These are phyloP conservation scores for Penicillium sp. DNA, from an alignment of 2,329 filamentous ascomycete genomes.

Conservation along the genomic window DNA sequence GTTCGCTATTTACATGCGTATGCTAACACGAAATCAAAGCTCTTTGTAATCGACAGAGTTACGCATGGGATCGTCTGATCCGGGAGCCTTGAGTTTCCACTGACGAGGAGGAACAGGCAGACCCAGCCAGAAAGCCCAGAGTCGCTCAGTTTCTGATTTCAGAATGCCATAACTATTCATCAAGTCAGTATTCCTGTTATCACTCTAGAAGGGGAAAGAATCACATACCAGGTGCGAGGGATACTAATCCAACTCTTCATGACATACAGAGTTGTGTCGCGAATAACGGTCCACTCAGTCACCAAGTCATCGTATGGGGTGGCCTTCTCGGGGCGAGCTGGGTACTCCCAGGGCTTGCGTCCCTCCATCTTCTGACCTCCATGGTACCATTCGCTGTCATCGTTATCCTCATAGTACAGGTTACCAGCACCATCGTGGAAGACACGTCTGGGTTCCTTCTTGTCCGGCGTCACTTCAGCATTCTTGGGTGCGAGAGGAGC, in stretches of 20 bases:
- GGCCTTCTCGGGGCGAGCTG: slow-evolving; percentile 35
- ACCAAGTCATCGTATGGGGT: slow-evolving; percentile 59
- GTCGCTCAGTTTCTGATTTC: slow-evolving; percentile 53
- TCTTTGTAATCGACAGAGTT: neutral
- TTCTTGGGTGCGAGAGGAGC: slow-evolving; percentile 27
- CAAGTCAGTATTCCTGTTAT: neutral
- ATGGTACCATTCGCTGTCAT: slow-evolving; percentile 46
- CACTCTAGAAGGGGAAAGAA: neutral
- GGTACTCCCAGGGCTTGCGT: slow-evolving; percentile 34
- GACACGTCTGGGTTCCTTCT: neutral
- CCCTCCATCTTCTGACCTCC: slow-evolving; percentile 30
- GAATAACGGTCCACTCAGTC: slow-evolving; percentile 65
- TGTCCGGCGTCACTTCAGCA: slow-evolving; percentile 2
- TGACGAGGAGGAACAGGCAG: slow-evolving; percentile 56
- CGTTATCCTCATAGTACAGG: slow-evolving; percentile 41
- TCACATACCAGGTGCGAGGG: slow-evolving; percentile 68
- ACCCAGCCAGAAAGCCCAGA: slow-evolving; percentile 66
- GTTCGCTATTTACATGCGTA: slow-evolving; percentile 21
- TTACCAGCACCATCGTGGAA: slow-evolving; percentile 36
- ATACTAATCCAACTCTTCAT: slow-evolving; percentile 68
- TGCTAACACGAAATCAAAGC: neutral
- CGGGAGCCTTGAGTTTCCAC: slow-evolving; percentile 55
- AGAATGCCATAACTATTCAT: slow-evolving; percentile 51
- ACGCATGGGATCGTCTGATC: slow-evolving; percentile 1
- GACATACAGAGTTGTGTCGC: slow-evolving; percentile 64